Percentiles rank a stretch among this genome's conserved stretches.
Conservation (phyloP, 2,329 filamentous ascomycete genomes). For the Epichloe aotearoae region DNA sequence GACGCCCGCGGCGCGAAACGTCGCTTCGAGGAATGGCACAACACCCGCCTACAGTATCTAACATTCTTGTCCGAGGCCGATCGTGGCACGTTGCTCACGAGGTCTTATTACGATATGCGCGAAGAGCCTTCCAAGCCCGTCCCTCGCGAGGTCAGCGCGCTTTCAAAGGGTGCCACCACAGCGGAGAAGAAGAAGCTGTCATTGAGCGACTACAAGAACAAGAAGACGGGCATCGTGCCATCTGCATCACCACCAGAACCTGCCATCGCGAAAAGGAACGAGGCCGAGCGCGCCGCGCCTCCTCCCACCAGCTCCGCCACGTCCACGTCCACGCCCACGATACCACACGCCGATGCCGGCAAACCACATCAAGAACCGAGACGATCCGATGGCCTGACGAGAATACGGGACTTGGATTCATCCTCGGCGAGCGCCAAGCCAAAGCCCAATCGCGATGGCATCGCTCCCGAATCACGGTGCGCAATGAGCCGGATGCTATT, state of each 20-base stretch:
- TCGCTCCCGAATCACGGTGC: conserved; percentile 6
- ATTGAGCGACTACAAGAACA: conserved; percentile 46
- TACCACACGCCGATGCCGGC: background rate
- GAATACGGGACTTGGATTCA: conserved; percentile 4
- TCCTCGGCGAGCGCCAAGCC: background rate
- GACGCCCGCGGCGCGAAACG: conserved; percentile 9
- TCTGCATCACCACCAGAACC: conserved; percentile 25
- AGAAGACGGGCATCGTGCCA: conserved; percentile 24
- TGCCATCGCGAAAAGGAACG: conserved; percentile 18
- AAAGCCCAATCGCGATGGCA: conserved; percentile 4
- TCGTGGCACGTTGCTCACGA: conserved; percentile 42
- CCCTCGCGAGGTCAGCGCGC: conserved; percentile 24
- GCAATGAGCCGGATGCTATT: conserved; percentile 1
- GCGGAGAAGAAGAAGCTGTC: conserved; percentile 44
- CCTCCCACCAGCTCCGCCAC: conserved; percentile 6
- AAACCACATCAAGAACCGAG: conserved; percentile 3
- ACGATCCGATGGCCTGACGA: conserved; percentile 7
- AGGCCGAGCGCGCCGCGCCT: conserved; percentile 17
- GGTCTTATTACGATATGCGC: conserved; percentile 44
- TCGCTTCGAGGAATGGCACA: conserved; percentile 35
- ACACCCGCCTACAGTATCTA: conserved; percentile 39
- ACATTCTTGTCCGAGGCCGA: conserved; percentile 45
- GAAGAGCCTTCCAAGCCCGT: conserved; percentile 32
- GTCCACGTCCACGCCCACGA: conserved; percentile 8
- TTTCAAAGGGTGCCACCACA: conserved; percentile 24